phyloP scores from a whole-genome alignment of 805 yeast genomes.

The Wickerhamiella brachini region DNA sequence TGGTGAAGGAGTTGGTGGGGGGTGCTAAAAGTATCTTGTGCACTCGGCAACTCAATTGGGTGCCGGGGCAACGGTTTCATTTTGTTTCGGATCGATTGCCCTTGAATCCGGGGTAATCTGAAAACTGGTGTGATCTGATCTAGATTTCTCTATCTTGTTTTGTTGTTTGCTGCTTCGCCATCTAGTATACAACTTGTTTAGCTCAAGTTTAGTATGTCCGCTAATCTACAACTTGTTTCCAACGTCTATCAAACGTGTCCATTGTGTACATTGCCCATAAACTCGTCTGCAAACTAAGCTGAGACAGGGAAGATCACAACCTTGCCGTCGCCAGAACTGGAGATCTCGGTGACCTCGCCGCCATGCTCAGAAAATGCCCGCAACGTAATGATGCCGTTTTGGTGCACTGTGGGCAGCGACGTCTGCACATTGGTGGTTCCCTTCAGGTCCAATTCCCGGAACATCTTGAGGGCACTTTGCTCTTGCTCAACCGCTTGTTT shows the following conservation, averaged over 20 bases:
- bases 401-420: slow-evolving; percentile 66
- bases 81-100: neutral
- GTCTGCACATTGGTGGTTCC: slow-evolving; percentile 47
- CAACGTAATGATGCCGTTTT: slow-evolving; percentile 67
- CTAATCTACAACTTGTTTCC: no score
- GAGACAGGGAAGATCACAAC: slow-evolving; percentile 56
- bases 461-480: slow-evolving; percentile 59
- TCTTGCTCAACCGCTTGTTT: slow-evolving; percentile 35
- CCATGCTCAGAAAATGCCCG: slow-evolving; percentile 27
- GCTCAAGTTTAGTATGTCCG: no score
- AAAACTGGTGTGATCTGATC: no score
- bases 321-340: slow-evolving; percentile 84
- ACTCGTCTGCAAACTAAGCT: neutral
- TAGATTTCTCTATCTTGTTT: no score
- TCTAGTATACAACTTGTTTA: no score
- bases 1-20: neutral
- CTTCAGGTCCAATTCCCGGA: slow-evolving; percentile 87
- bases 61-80: neutral
- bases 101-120: no score
- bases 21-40: neutral
- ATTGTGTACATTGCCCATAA: no score
- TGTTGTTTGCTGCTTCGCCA: no score
- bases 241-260: no score
- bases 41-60: neutral
- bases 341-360: slow-evolving; percentile 37